Evolutionary conservation across 306 rosid species (phyloP).

Genomic region (Vigna nakashimae): DNA sequence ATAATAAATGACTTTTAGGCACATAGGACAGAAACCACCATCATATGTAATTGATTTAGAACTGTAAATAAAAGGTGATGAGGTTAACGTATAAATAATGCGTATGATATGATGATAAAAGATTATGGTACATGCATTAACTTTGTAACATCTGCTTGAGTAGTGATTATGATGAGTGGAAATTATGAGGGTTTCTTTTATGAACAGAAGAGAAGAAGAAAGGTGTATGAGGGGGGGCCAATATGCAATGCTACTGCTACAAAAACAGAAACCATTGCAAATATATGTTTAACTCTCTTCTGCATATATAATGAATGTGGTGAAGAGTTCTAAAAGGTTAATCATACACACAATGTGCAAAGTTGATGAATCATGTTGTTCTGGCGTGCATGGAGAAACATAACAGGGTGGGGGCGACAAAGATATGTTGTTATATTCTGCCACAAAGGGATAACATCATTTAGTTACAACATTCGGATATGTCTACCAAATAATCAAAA

Average conservation of each 20-base stretch:
- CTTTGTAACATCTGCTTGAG: conserved; percentile 5
- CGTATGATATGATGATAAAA: conserved; percentile 9
- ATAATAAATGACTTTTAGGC: conserved; percentile 14
- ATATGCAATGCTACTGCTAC: neutral
- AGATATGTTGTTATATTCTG: neutral
- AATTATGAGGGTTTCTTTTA: conserved; percentile 3
- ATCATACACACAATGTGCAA: neutral
- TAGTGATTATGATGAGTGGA: conserved; percentile 9
- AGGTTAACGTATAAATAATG: neutral
- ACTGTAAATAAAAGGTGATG: neutral
- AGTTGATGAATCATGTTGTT: neutral
- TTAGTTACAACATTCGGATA: neutral
- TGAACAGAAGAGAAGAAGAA: neutral
- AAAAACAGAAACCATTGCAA: conserved; percentile 1
- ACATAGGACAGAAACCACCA: neutral
- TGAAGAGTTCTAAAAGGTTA: neutral
- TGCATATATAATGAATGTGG: no score
- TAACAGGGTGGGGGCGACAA: neutral
- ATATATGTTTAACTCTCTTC: no score
- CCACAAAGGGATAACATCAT: neutral
- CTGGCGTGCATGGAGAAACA: conserved; percentile 22
- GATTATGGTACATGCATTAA: conserved; percentile 20
- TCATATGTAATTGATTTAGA: neutral
- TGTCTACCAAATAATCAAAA: conserved; percentile 2
- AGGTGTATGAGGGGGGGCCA: neutral